Conservation (phyloP, 169 alveolate species). For the Plasmodium fragile region DNA sequence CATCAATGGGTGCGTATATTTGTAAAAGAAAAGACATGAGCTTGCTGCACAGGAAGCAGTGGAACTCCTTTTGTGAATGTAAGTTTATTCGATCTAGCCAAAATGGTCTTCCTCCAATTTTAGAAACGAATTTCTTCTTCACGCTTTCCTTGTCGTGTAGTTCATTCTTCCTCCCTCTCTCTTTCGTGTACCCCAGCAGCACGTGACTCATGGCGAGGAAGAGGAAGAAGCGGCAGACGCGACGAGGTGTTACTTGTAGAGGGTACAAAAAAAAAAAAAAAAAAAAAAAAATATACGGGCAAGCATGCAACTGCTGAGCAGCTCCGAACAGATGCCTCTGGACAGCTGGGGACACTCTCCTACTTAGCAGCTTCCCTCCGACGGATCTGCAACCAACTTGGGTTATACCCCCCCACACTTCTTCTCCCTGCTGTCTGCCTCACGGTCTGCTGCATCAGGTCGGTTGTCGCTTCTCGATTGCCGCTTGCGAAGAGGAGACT, state of each 20-base stretch:
- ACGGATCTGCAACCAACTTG: not conserved
- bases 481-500: not conserved
- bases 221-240: not conserved
- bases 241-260: not conserved
- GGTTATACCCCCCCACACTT: not conserved
- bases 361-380: not conserved
- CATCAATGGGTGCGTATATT: conserved; percentile 84
- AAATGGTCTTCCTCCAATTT: conserved; percentile 86
- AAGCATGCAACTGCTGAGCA: not conserved
- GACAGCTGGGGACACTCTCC: not conserved
- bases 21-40: conserved; percentile 84
- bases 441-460: not conserved
- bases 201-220: conserved; percentile 7
- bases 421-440: not conserved
- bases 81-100: conserved; percentile 85
- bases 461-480: not conserved
- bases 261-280: not conserved
- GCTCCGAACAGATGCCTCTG: not conserved
- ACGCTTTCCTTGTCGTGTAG: conserved; percentile 77
- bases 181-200: conserved; percentile 26
- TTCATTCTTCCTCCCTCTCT: conserved; percentile 13
- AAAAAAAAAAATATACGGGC: not conserved
- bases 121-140: conserved; percentile 83
- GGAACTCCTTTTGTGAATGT: conserved; percentile 76
- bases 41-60: conserved; percentile 77